phyloP scores from a whole-genome alignment of 1,284 basidiomycete genomes.

The Tilletia walkeri region DNA sequence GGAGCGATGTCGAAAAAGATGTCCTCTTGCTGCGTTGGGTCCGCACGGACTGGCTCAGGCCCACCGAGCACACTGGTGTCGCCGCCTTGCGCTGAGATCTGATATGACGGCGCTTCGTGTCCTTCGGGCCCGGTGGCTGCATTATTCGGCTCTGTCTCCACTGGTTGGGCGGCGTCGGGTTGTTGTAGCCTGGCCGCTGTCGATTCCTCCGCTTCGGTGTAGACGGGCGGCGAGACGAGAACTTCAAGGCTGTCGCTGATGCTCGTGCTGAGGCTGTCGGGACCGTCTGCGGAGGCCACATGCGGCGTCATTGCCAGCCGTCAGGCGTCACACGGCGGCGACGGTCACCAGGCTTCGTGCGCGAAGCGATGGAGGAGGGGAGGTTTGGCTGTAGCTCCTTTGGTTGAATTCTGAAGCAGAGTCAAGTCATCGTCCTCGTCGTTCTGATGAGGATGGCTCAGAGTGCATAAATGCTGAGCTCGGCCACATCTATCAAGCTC shows the following conservation, averaged over 20 bases:
- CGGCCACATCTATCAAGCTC: too few relatives aligned
- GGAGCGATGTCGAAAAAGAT: constrained; percentile 52
- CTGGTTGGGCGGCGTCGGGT: too few relatives aligned
- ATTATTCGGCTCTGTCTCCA: background rate
- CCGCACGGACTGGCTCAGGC: background rate
- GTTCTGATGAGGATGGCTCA: too few relatives aligned
- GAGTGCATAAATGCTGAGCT: too few relatives aligned
- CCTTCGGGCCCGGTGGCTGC: background rate
- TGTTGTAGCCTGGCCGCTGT: background rate
- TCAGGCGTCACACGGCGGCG: too few relatives aligned
- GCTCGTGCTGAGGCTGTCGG: background rate
- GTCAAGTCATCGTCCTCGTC: too few relatives aligned
- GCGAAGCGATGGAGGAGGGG: too few relatives aligned
- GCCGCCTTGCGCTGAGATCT: constrained; percentile 5
- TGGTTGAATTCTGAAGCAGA: too few relatives aligned
- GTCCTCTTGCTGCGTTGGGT: background rate
- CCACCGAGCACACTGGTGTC: constrained; percentile 3
- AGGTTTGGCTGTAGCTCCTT: too few relatives aligned
- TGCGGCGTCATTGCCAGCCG: too few relatives aligned
- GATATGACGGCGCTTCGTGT: background rate
- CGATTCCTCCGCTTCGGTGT: constrained; percentile 4
- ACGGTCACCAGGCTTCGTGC: too few relatives aligned
- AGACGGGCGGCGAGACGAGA: constrained; percentile 8
- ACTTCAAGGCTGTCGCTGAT: background rate
- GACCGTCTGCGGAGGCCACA: too few relatives aligned